Conservation (phyloP, 176 grass and related monocot species). For the Pharus latifolius region DNA sequence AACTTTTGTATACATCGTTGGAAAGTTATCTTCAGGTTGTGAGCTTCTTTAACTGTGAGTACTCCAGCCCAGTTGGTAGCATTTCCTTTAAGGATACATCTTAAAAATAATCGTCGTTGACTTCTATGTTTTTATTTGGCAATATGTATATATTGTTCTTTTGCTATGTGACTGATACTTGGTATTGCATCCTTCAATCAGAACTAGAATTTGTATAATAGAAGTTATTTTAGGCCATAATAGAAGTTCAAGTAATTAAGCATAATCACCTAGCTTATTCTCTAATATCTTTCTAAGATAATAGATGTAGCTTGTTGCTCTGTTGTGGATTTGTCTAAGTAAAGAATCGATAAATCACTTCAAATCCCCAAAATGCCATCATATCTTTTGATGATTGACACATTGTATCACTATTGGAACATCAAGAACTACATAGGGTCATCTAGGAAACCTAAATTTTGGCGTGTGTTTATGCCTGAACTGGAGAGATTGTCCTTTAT, state of each 20-base stretch:
- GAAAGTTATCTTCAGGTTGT: neutral
- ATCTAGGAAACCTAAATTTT: neutral
- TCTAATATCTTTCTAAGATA: neutral
- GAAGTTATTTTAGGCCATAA: no score
- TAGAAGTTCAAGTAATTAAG: neutral
- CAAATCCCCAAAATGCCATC: neutral
- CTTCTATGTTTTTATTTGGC: conserved; percentile 8
- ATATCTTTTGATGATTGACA: neutral
- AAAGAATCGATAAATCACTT: neutral
- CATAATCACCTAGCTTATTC: neutral
- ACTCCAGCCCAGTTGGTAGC: neutral
- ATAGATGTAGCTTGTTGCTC: conserved; percentile 5
- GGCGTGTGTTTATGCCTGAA: neutral
- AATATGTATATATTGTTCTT: no score
- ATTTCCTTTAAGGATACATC: neutral
- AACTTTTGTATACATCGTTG: neutral
- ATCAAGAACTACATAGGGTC: neutral
- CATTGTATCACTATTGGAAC: neutral
- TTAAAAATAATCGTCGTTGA: neutral
- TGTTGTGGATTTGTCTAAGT: neutral
- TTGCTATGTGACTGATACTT: no score
- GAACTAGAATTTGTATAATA: no score
- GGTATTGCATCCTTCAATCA: no score
- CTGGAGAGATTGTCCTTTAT: neutral
- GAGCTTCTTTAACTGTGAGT: neutral